Base-by-base conservation (phyloP, 352 stramenopile species). In the Globisporangium cystogenes region DNA sequence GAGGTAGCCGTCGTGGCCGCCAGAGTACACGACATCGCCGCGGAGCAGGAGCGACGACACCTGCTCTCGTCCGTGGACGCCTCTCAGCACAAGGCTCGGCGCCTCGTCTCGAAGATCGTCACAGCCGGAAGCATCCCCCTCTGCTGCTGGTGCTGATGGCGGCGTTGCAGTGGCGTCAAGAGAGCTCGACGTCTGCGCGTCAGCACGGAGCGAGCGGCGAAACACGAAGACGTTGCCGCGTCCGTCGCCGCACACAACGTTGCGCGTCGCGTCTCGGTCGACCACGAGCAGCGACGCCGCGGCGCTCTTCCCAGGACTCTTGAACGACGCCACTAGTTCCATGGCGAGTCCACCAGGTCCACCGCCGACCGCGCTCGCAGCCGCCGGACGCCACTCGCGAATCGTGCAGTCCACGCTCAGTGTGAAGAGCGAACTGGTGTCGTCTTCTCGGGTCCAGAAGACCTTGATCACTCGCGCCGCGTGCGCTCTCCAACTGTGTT, bases 1-100 rank as follows among this genome's bases (percentile, higher is more conserved):
- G 56, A 95, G 86, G 57, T 87, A 89, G 8, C 86, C 86, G 42
- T 95, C 86, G 56, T 94, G 82, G 20, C 86, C 83, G 26, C 81
- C 77, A 11, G 82, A 90, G 48, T 86, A 61, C 51, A 91, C 40
- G 23, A 79, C 33, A n/a, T 59, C 24, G 43, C 72, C 43, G 47
- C 61, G 60, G 21, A 76, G 58, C 33, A 88, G 21, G 26, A 93
- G 46, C 21, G 74, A 76, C 27, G 85, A 65, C 42, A 94, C 77
- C 49, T 88, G 66, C 40, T 89, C 76, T 44, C 82, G 80, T 8
- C 78, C 78, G 46, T 93, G 80, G 21, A 77, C 62, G 31, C 68
- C 61, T 51, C 73, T 80, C 7, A 89, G 48, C 10, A 82, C 64
- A 14, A 71, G 48, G 7, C 47, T 47, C 20, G 80, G 74, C 1